These are phyloP conservation scores for Rubroboletus satanas DNA, from an alignment of 768 basidiomycete species.

Conservation along the genomic window DNA sequence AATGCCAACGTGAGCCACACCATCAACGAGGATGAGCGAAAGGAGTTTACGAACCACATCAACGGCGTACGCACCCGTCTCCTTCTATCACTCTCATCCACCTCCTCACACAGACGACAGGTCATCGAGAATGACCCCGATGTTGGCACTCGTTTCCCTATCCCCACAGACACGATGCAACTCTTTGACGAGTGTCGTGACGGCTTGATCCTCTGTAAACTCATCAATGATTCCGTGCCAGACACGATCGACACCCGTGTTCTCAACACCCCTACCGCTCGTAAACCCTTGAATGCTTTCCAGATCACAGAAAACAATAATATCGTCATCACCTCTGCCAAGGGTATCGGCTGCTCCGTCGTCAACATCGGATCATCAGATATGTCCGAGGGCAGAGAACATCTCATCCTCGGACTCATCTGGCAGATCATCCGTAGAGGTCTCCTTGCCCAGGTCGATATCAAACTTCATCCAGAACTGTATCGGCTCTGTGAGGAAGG, in stretches of 20 bases:
- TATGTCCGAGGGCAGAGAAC: conserved; percentile 89
- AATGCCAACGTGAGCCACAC: conserved; percentile 96
- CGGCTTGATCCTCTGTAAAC: conserved; percentile 94
- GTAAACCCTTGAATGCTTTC: conserved; percentile 92
- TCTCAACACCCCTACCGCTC: conserved; percentile 78
- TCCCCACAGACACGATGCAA: conserved; percentile 96
- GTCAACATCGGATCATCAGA: conserved; percentile 97
- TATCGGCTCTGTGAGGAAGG: conserved; percentile 95
- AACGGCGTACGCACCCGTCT: conserved; percentile 64
- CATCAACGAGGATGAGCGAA: conserved; percentile 93
- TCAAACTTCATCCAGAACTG: conserved; percentile 96
- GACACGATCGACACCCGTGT: conserved; percentile 99
- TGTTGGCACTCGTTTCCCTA: conserved; percentile 76
- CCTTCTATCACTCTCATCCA: neutral
- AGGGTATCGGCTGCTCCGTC: conserved; percentile 97
- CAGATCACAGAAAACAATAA: conserved; percentile 99
- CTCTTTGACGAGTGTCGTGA: conserved; percentile 96
- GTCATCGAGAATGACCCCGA: conserved; percentile 90
- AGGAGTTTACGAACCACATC: conserved; percentile 98
- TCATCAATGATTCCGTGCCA: conserved; percentile 98
- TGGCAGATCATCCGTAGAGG: conserved; percentile 98
- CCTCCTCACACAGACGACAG: conserved; percentile 40
- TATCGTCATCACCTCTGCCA: conserved; percentile 96
- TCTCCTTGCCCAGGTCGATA: conserved; percentile 90
- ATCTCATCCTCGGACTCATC: conserved; percentile 94